phyloP scores from a whole-genome alignment of 805 yeast species.

The Candida maesae region DNA sequence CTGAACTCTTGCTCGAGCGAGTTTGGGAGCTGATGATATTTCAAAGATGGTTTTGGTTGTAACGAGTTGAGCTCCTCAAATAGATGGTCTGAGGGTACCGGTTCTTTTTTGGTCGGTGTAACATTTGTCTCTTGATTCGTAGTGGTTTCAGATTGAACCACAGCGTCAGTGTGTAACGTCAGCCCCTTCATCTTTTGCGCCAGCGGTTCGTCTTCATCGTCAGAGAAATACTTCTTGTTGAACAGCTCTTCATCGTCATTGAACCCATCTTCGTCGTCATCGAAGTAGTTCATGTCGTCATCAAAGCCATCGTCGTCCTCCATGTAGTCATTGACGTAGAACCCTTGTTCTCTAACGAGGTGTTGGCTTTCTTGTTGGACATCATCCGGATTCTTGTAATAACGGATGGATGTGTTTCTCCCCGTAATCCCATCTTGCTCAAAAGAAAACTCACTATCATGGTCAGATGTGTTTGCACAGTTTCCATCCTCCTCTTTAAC shows the following conservation, averaged over 20 bases:
- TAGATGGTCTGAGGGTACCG: background rate
- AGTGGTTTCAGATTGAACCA: background rate
- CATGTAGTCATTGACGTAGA: conserved; percentile 35
- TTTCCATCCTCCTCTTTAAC: background rate
- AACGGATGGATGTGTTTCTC: conserved; percentile 50
- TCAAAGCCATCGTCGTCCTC: conserved; percentile 42
- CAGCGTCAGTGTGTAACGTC: background rate
- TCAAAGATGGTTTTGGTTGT: conserved; percentile 24
- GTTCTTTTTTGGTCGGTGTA: too few species aligned
- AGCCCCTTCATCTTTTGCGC: background rate
- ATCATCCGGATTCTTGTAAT: conserved; percentile 38
- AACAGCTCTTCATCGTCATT: conserved; percentile 33
- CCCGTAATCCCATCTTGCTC: conserved; percentile 43
- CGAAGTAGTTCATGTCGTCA: conserved; percentile 37
- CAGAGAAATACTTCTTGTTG: conserved; percentile 26
- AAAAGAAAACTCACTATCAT: conserved; percentile 44
- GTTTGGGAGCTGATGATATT: conserved; percentile 36
- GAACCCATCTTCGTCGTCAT: conserved; percentile 33
- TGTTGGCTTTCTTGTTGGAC: conserved; percentile 12
- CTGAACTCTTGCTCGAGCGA: conserved; percentile 34
- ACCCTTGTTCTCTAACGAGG: conserved; percentile 28
- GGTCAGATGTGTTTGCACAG: conserved; percentile 6
- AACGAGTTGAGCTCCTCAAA: conserved; percentile 8
- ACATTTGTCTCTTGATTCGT: background rate
- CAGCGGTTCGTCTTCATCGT: conserved; percentile 17